A percentile compares a stretch with the other conserved stretches of the same genome.
Conservation (phyloP, 2,329 filamentous ascomycete genomes). For the Elsinoe ampelina region DNA sequence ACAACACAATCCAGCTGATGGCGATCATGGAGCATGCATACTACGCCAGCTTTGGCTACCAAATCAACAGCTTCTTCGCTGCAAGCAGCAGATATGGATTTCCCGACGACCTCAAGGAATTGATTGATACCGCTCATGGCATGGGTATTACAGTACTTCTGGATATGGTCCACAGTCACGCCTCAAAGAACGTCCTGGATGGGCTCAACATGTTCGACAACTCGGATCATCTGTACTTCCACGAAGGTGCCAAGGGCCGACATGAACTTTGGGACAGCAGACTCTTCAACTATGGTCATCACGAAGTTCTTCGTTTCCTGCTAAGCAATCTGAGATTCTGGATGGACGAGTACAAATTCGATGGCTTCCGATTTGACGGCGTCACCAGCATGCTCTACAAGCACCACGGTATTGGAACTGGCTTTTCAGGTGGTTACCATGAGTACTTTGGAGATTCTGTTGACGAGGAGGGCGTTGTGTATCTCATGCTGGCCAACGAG, state of each 20-base stretch:
- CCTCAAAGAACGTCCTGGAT: slow-evolving; percentile 93
- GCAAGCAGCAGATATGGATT: slow-evolving; percentile 90
- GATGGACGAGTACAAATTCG: slow-evolving; percentile 98
- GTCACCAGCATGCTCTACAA: slow-evolving; percentile 97
- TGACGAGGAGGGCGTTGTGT: slow-evolving; percentile 88
- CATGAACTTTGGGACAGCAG: slow-evolving; percentile 96
- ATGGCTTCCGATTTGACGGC: slow-evolving; percentile 95
- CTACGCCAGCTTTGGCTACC: slow-evolving; percentile 97
- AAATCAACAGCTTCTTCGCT: slow-evolving; percentile 98
- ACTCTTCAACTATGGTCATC: slow-evolving; percentile 91
- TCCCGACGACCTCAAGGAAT: slow-evolving; percentile 90
- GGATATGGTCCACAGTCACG: slow-evolving; percentile 95
- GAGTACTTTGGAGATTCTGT: slow-evolving; percentile 89
- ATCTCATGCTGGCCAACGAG: slow-evolving; percentile 94
- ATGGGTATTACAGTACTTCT: slow-evolving; percentile 85
- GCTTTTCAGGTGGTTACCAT: slow-evolving; percentile 95
- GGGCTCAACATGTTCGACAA: slow-evolving; percentile 95
- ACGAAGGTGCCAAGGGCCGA: slow-evolving; percentile 69
- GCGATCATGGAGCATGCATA: slow-evolving; percentile 99
- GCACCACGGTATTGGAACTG: slow-evolving; percentile 94
- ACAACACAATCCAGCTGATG: slow-evolving; percentile 98
- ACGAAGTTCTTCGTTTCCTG: slow-evolving; percentile 92
- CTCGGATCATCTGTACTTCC: slow-evolving; percentile 92
- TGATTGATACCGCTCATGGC: slow-evolving; percentile 88
- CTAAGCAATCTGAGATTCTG: slow-evolving; percentile 94